Base-by-base conservation (phyloP, 257 asterid species). In the Agastache rugosa region DNA sequence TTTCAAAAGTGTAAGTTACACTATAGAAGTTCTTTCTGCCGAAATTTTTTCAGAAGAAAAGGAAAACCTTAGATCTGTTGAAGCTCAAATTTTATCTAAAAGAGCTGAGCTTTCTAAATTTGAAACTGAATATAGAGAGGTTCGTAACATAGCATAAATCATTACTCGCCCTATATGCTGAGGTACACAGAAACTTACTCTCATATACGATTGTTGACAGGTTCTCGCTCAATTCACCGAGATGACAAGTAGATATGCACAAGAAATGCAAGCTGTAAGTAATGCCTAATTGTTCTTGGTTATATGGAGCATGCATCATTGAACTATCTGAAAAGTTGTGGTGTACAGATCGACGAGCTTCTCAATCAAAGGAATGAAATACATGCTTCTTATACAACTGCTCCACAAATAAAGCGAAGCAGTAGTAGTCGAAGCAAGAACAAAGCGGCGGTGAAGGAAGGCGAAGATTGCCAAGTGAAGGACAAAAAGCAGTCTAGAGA, bases 41-140 rank as follows among this genome's bases (percentile, higher is more conserved):
- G 88, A 82, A 58, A 83, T 89, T 80, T 91, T 83, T 69, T 64
- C 82, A 0, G 96, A 95, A 72, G 99, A 91, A 80, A 92, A 91
- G 77, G 94, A 92, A 82, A 80, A 83, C 56, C 99, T 95, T 70
- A 83, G 93, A 82, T 79, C 82, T 0, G 96, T 87, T 72, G 99
- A 95, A 89, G 86, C 91, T 78, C 90, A 89, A 74, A 88, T 95
- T 73, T 88, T 93, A 84, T 83, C 97, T 11, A 95, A 95, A 85
- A 88, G 96, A 82, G 90, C 81, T 34, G 99, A 95, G 76, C 94
- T 95, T 56, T 85, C 98, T 63, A 91, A 92, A 76, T 95, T 95
- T 53, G 99, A 95, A 87, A 82, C 93, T 5, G 98, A 95, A 91
- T 95, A 95, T 63, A 80, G 88, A 79, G 99, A 95, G 99, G 99